These are phyloP conservation scores for Fusarium veterinarium DNA, from an alignment of 2,329 filamentous ascomycete species.

Conservation along the genomic window DNA sequence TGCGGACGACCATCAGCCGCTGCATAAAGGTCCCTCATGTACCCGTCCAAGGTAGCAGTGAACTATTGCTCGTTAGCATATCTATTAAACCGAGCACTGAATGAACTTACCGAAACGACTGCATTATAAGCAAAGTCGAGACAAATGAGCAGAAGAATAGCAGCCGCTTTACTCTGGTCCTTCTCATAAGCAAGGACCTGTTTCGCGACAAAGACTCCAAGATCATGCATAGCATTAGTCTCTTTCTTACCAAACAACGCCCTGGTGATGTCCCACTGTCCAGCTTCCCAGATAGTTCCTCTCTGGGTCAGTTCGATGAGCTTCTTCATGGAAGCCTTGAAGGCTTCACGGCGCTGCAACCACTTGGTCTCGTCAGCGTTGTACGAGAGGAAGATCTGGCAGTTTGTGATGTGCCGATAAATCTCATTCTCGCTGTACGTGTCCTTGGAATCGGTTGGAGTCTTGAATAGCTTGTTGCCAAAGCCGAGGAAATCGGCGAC, in stretches of 20 bases:
- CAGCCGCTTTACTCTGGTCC: not conserved
- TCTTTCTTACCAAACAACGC: not conserved
- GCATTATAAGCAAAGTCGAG: constrained; percentile 10
- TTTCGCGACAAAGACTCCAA: not conserved
- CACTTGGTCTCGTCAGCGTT: constrained; percentile 41
- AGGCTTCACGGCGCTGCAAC: constrained; percentile 34
- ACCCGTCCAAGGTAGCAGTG: not conserved
- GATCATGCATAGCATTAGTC: constrained; percentile 1
- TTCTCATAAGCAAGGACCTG: not conserved
- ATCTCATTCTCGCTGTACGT: constrained; percentile 37
- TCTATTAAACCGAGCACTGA: no score
- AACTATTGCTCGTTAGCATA: not conserved
- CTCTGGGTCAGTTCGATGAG: constrained; percentile 19
- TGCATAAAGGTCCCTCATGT: constrained; percentile 1
- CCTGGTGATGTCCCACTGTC: not conserved
- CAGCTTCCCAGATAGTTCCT: constrained; percentile 31
- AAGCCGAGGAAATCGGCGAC: constrained; percentile 42
- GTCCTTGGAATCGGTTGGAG: not conserved
- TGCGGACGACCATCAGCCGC: not conserved
- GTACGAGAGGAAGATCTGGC: constrained; percentile 40
- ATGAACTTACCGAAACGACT: constrained; percentile 2
- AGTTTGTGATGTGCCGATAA: constrained; percentile 44
- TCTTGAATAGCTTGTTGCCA: constrained; percentile 10
- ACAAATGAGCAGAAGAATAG: constrained; percentile 4
- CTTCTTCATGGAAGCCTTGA: constrained; percentile 30